Percentiles rank a stretch among this genome's conserved stretches.
phyloP scores from a whole-genome alignment of 139 green algal species.

The Chlorella sp. region DNA sequence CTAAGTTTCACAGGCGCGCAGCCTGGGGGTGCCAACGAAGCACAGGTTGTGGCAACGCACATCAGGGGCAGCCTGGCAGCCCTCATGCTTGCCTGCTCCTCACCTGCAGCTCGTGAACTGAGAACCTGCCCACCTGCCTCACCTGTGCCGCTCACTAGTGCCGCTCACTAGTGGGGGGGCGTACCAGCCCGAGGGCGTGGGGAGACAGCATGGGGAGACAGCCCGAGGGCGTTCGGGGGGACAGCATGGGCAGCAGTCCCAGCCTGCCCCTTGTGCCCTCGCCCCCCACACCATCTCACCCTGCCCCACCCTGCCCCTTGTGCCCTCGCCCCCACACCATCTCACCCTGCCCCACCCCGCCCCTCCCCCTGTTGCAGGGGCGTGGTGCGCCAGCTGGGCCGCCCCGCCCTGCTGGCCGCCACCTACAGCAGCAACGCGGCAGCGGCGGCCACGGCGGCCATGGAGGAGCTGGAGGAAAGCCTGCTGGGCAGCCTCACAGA shows the following conservation, averaged over 20 bases:
- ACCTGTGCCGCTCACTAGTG: neutral
- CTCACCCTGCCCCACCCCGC: too few relatives aligned
- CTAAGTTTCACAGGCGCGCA: too few relatives aligned
- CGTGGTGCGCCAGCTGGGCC: constrained; percentile 73
- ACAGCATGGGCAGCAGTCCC: too few relatives aligned
- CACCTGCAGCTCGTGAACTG: too few relatives aligned
- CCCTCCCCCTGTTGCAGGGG: constrained; percentile 39
- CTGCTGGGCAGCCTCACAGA: constrained; percentile 75
- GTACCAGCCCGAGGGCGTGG: too few relatives aligned
- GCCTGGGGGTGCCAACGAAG: neutral
- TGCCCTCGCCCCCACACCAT: neutral
- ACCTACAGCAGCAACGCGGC: constrained; percentile 71
- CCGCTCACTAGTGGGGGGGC: too few relatives aligned
- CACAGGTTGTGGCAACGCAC: neutral
- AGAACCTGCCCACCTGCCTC: neutral
- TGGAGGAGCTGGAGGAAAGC: constrained; percentile 79
- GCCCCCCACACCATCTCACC: neutral
- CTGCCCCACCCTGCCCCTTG: neutral
- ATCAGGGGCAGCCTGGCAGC: neutral
- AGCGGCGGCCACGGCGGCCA: constrained; percentile 69
- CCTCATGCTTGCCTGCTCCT: neutral
- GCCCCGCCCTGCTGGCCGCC: constrained; percentile 69
- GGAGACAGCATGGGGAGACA: too few relatives aligned
- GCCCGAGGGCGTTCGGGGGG: too few relatives aligned
- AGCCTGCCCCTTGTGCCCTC: neutral